These are phyloP conservation scores for Apiotrichum veenhuisii DNA, from an alignment of 1,284 basidiomycete genomes.

Conservation along the genomic window DNA sequence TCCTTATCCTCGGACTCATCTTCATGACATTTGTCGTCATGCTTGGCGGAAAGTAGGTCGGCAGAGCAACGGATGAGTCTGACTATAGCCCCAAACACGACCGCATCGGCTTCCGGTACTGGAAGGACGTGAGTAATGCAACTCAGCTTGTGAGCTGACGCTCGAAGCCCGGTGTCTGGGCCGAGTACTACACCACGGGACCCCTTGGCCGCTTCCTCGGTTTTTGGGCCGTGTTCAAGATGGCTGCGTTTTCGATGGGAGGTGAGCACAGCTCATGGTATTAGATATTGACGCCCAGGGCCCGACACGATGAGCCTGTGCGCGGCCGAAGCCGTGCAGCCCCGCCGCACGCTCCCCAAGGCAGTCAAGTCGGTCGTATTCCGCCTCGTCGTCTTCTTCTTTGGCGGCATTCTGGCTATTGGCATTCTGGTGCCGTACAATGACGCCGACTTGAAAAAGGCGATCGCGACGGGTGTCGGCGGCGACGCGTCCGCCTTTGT, in stretches of 20 bases:
- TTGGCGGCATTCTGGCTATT: conserved; percentile 59
- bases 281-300: conserved; percentile 3
- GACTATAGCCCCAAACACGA: conserved; percentile 25
- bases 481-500: conserved; percentile 22
- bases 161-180: conserved; percentile 21
- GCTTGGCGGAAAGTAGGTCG: conserved; percentile 21
- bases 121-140: conserved; percentile 25
- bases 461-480: conserved; percentile 12
- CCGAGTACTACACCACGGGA: conserved; percentile 13
- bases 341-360: conserved; percentile 56
- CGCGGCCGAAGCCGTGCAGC: conserved; percentile 32
- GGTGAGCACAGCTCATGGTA: conserved; percentile 1
- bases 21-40: conserved; percentile 31
- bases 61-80: no score
- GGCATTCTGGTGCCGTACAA: conserved; percentile 26
- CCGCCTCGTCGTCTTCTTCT: conserved; percentile 58
- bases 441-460: conserved; percentile 7
- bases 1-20: conserved; percentile 25
- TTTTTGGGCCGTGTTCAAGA: conserved; percentile 27
- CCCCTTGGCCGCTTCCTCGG: conserved; percentile 27
- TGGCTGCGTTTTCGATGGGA: conserved; percentile 32
- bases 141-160: not conserved
- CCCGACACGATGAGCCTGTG: conserved; percentile 28
- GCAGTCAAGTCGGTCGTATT: conserved; percentile 23
- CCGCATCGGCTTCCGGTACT: conserved; percentile 30